Percentiles rank a stretch among this genome's conserved stretches.
Conservation (phyloP, 305 asterid genomes). For the Andrographis paniculata region DNA sequence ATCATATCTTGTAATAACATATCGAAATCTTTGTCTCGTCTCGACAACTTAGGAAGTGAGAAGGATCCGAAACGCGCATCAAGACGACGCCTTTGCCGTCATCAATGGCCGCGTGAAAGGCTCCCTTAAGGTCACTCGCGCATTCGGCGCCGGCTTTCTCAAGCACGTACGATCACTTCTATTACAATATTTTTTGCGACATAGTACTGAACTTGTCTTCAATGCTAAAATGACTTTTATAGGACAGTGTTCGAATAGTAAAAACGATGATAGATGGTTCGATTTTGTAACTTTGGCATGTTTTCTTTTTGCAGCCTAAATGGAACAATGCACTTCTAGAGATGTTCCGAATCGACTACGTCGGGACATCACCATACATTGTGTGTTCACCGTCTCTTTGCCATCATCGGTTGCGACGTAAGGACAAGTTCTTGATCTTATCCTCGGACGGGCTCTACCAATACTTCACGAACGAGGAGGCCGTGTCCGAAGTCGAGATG, state of each 20-base stretch:
- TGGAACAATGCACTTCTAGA: constrained; percentile 89
- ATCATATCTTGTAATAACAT: not conserved
- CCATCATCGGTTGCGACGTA: constrained; percentile 57
- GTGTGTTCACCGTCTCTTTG: constrained; percentile 57
- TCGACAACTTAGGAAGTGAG: constrained; percentile 47
- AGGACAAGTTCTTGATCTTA: constrained; percentile 73
- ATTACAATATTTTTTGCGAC: not conserved
- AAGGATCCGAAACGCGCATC: constrained; percentile 64
- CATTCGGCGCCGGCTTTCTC: constrained; percentile 95
- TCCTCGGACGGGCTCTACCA: constrained; percentile 94
- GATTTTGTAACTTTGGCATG: not conserved
- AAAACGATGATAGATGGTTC: not conserved
- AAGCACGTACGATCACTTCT: constrained; percentile 41
- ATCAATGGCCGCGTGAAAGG: constrained; percentile 73
- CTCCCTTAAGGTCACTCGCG: constrained; percentile 85
- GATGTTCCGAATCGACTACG: constrained; percentile 66
- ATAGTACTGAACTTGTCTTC: too few relatives aligned
- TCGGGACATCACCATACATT: constrained; percentile 74
- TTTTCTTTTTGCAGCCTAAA: constrained; percentile 53
- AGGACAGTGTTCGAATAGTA: too few relatives aligned
- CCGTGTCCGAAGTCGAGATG: constrained; percentile 62
- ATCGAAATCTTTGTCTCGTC: not conserved
- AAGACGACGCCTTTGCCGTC: constrained; percentile 62
- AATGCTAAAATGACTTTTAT: too few relatives aligned
- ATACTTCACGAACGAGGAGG: constrained; percentile 85